Percentiles rank a stretch among this genome's conserved stretches.
Evolutionary conservation across 2,329 filamentous ascomycete genomes (phyloP).

Genomic region (Beauveria sp.): DNA sequence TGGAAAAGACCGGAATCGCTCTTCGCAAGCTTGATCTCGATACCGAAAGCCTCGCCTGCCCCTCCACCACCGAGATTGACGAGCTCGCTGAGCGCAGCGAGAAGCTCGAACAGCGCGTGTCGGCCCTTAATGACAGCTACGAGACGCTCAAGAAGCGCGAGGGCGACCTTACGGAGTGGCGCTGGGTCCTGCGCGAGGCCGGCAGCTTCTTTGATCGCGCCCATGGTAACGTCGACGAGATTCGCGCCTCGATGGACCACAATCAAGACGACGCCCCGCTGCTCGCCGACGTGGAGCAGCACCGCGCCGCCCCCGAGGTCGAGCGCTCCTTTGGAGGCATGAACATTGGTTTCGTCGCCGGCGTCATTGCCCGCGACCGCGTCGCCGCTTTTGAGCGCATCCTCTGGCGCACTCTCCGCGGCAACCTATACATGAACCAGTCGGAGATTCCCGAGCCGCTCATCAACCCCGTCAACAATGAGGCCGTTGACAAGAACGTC

Average conservation of each 20-base stretch:
- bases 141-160: conserved; percentile 97
- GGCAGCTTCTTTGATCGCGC: conserved; percentile 96
- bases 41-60: conserved; percentile 74
- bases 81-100: conserved; percentile 90
- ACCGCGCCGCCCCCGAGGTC: conserved; percentile 56
- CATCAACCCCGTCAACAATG: conserved; percentile 85
- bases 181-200: conserved; percentile 93
- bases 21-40: conserved; percentile 91
- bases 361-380: conserved; percentile 87
- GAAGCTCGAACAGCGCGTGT: conserved; percentile 83
- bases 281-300: conserved; percentile 85
- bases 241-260: conserved; percentile 75
- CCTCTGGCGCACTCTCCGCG: conserved; percentile 91
- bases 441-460: conserved; percentile 94
- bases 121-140: conserved; percentile 93
- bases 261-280: conserved; percentile 75
- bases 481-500: conserved; percentile 91
- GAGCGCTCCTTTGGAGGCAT: conserved; percentile 90
- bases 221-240: conserved; percentile 93
- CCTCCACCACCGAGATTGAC: conserved; percentile 91
- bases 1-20: conserved; percentile 83
- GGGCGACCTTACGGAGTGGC: conserved; percentile 95
- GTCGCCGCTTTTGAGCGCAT: conserved; percentile 96
- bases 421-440: conserved; percentile 99
- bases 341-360: conserved; percentile 98